Base-by-base conservation (phyloP, 2,329 filamentous ascomycete genomes). In the Colletotrichum kahawae region DNA sequence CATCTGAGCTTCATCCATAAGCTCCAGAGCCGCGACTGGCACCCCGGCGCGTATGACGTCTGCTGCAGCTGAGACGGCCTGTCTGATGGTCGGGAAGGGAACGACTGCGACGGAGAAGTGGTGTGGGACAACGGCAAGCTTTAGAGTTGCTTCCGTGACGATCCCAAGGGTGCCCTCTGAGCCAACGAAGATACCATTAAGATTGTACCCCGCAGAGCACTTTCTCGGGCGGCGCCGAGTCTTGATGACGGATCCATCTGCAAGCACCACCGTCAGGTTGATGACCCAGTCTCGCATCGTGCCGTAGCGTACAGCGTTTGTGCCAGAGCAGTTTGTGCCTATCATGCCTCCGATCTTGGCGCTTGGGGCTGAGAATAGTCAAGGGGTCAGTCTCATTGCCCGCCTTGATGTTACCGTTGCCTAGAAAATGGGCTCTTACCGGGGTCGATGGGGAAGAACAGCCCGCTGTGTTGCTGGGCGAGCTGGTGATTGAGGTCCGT, bases 271-370 rank as follows among this genome's bases (percentile, higher is more conserved):
- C 0, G 92, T 94, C 36, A 94, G 81, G 77, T 92, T 93, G 74
- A 94, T 85, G 2, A 94, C 93, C 88, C 92, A 94, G 77, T 94
- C 93, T 78, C 93, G 93, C 93, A 94, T 94, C 0, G 92, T 94
- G 0, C 93, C 93, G 79, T 94, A 94, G 63, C 92, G 85, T 70
- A 89, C 86, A 1, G 89, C 89, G 76, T 91, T 90, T 0, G 89
- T 91, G 0, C 89, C 89, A 66, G 86, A 91, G 83, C 93, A 94
- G 63, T 92, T 93, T 2, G 92, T 94, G 1, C 91, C 91, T 6
- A 94, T 84, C 89, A 91, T 91, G 4, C 89, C 90, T 2, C 89
- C 90, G 21, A 91, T 85, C 75, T 12, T 31, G 27, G 10, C 14
- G 29, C 57, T 60, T 27, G 27, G 57, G 3, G 57, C 57, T 60